Percentiles rank a stretch among this genome's conserved stretches.
These are phyloP conservation scores for Paecilomyces formosus DNA, from an alignment of 2,329 filamentous ascomycete species.

Conservation along the genomic window DNA sequence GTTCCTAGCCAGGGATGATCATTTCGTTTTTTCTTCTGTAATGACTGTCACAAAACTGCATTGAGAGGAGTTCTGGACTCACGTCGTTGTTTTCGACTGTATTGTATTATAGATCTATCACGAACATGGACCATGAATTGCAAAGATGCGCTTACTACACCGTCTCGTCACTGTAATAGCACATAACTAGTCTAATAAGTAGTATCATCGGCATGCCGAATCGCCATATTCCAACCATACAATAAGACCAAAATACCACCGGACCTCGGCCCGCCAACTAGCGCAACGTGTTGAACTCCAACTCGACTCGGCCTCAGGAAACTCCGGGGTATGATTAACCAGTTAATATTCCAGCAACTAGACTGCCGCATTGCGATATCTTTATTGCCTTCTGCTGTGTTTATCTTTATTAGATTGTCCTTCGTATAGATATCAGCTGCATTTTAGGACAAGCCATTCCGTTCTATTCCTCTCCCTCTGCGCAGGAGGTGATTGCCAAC, in stretches of 20 bases:
- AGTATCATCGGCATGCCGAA: constrained; percentile 27
- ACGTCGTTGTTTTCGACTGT: background rate
- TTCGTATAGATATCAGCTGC: background rate
- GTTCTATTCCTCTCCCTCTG: background rate
- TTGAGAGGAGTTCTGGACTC: background rate
- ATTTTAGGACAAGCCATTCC: background rate
- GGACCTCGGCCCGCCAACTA: background rate
- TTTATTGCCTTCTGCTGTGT: background rate
- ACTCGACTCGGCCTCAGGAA: constrained; percentile 8
- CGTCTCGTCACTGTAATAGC: too few relatives aligned
- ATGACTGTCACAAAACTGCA: background rate
- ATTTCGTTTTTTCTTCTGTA: background rate
- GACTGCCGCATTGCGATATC: background rate
- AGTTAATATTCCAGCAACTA: background rate
- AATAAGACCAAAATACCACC: too few relatives aligned
- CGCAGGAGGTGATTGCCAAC: background rate
- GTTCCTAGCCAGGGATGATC: background rate
- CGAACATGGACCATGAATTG: background rate
- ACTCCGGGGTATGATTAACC: background rate
- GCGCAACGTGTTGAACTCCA: constrained; percentile 4
- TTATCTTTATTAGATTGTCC: background rate
- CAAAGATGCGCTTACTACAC: background rate
- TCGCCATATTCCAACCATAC: constrained; percentile 8
- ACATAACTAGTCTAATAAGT: too few relatives aligned
- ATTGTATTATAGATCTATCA: constrained; percentile 3